phyloP scores from a whole-genome alignment of 345 rosid genomes.

The Eucalyptus marginata region DNA sequence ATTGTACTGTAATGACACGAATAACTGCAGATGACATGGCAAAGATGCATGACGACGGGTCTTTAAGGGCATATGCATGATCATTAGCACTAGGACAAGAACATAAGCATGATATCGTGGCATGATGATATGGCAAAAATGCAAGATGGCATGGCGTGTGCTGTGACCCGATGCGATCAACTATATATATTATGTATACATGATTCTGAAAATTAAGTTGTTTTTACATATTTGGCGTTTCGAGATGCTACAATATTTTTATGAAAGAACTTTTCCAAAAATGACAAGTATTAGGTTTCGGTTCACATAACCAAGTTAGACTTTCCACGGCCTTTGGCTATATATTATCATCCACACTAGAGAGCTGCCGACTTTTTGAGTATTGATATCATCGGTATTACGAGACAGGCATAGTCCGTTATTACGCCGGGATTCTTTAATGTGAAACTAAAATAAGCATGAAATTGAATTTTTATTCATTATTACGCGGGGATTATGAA shows the following conservation, averaged over 20 bases:
- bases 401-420: neutral
- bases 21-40: neutral
- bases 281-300: neutral
- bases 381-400: neutral
- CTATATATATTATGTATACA: neutral
- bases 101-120: neutral
- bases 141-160: neutral
- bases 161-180: neutral
- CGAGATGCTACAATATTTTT: neutral
- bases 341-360: neutral
- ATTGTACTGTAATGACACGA: neutral
- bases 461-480: neutral
- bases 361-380: neutral
- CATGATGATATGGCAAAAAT: neutral
- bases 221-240: neutral
- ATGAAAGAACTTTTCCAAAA: neutral
- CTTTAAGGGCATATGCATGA: neutral
- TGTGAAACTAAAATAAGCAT: neutral
- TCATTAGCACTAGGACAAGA: neutral
- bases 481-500: too few relatives aligned
- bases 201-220: neutral
- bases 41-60: neutral
- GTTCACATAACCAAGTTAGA: neutral
- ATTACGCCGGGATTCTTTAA: neutral
- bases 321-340: neutral